Conservation (phyloP, 2,329 filamentous ascomycete species). For the Epichloe uncinata region DNA sequence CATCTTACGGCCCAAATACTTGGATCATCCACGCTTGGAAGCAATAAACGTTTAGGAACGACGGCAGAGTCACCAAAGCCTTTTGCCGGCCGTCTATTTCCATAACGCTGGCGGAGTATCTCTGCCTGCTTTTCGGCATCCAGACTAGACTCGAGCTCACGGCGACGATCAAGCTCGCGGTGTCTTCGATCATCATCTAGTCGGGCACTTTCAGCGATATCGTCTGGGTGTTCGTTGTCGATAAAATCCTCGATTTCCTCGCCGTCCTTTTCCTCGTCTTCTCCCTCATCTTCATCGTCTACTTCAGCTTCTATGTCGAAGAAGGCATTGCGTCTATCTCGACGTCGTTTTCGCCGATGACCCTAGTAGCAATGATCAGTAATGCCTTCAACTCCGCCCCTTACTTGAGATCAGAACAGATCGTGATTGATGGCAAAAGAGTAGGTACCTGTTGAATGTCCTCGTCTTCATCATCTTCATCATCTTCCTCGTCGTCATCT, state of each 20-base stretch:
- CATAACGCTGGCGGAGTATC: conserved; percentile 75
- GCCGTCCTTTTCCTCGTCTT: conserved; percentile 81
- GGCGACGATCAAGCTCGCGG: conserved; percentile 82
- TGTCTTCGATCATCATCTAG: conserved; percentile 86
- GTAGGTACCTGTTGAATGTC: conserved; percentile 50
- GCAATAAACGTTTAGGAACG: conserved; percentile 71
- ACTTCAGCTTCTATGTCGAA: conserved; percentile 98
- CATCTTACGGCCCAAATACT: conserved; percentile 91
- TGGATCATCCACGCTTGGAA: conserved; percentile 89
- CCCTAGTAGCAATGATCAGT: conserved; percentile 24
- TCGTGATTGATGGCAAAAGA: background rate
- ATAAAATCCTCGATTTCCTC: conserved; percentile 75
- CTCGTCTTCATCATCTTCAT: conserved; percentile 50
- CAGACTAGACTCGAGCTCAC: conserved; percentile 75
- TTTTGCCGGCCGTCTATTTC: conserved; percentile 56
- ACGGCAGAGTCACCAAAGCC: conserved; percentile 57
- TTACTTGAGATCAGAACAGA: background rate
- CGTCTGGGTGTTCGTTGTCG: conserved; percentile 81
- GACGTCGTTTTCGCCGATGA: conserved; percentile 69
- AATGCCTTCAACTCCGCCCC: background rate
- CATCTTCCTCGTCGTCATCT: conserved; percentile 34
- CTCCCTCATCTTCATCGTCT: conserved; percentile 81
- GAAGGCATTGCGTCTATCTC: conserved; percentile 68
- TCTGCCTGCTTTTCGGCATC: conserved; percentile 91
- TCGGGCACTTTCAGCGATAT: conserved; percentile 65